These are phyloP conservation scores for Plantago ovata DNA, from an alignment of 257 asterid species.

Conservation along the genomic window DNA sequence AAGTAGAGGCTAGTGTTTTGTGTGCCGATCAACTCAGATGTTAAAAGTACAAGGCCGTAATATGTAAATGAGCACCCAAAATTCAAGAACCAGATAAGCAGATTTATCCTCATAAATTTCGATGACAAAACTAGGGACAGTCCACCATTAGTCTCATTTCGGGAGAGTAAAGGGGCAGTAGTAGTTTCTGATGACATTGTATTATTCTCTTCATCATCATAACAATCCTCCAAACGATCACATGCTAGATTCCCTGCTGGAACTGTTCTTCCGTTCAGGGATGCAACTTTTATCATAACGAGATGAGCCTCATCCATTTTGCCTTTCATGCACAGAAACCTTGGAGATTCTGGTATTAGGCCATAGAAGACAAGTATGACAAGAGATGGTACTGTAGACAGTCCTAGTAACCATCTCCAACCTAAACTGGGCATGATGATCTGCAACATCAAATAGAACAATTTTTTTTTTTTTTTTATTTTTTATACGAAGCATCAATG, in stretches of 20 bases:
- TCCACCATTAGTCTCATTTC: constrained; percentile 12
- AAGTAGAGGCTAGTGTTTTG: constrained; percentile 41
- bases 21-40: constrained; percentile 62
- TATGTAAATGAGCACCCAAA: constrained; percentile 64
- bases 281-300: constrained; percentile 40
- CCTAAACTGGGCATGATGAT: constrained; percentile 41
- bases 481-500: too few relatives aligned
- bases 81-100: constrained; percentile 54
- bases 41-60: constrained; percentile 67
- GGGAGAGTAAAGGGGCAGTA: constrained; percentile 28
- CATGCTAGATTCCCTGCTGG: constrained; percentile 33
- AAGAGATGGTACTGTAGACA: constrained; percentile 42
- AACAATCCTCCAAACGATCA: constrained; percentile 21
- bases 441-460: constrained; percentile 24
- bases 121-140: constrained; percentile 41
- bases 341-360: constrained; percentile 49
- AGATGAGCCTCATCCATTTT: constrained; percentile 37
- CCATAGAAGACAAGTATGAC: constrained; percentile 32
- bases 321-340: constrained; percentile 44
- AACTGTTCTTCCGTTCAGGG: constrained; percentile 31
- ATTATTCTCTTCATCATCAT: constrained; percentile 6
- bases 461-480: too few relatives aligned
- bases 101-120: constrained; percentile 40
- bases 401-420: constrained; percentile 48
- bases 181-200: constrained; percentile 21